These are phyloP conservation scores for Stachybotrys chartarum DNA, from an alignment of 2,329 filamentous ascomycete species.

Conservation along the genomic window DNA sequence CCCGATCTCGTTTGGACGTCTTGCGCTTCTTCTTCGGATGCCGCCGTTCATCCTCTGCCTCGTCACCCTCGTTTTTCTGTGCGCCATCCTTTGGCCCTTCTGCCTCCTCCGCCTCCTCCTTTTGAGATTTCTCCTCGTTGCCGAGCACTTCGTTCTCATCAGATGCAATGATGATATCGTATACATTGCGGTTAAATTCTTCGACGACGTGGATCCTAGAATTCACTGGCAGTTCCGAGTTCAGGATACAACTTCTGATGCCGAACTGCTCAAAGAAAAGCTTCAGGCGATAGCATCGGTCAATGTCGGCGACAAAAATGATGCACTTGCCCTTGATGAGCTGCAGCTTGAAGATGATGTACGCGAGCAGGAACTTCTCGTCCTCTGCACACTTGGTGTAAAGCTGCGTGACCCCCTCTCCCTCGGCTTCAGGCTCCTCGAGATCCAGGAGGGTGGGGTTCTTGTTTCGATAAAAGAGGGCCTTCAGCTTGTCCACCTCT, in stretches of 20 bases:
- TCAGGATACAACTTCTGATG: conserved; percentile 86
- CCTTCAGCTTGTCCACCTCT: conserved; percentile 80
- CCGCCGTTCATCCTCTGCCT: conserved; percentile 16
- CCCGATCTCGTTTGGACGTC: conserved; percentile 62
- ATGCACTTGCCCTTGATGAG: conserved; percentile 85
- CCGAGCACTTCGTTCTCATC: conserved; percentile 85
- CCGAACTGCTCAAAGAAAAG: conserved; percentile 96
- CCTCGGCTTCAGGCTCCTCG: conserved; percentile 72
- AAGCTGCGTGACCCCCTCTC: conserved; percentile 75
- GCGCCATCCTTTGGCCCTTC: conserved; percentile 2
- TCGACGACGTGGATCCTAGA: conserved; percentile 90
- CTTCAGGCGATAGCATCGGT: conserved; percentile 84
- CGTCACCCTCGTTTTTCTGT: conserved; percentile 7
- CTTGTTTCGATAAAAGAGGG: conserved; percentile 64
- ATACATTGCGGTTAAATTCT: conserved; percentile 93
- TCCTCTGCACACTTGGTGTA: conserved; percentile 92
- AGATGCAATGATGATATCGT: conserved; percentile 95
- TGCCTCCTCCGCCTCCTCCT: conserved; percentile 28
- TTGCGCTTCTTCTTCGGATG: conserved; percentile 28
- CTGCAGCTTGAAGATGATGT: conserved; percentile 92
- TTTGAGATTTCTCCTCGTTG: conserved; percentile 44
- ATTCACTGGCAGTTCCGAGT: conserved; percentile 90
- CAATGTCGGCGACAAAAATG: conserved; percentile 71
- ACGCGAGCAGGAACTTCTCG: conserved; percentile 89
- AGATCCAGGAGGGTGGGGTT: conserved; percentile 75